phyloP scores from a whole-genome alignment of 2,329 filamentous ascomycete species.

The Trichoderma sp. region DNA sequence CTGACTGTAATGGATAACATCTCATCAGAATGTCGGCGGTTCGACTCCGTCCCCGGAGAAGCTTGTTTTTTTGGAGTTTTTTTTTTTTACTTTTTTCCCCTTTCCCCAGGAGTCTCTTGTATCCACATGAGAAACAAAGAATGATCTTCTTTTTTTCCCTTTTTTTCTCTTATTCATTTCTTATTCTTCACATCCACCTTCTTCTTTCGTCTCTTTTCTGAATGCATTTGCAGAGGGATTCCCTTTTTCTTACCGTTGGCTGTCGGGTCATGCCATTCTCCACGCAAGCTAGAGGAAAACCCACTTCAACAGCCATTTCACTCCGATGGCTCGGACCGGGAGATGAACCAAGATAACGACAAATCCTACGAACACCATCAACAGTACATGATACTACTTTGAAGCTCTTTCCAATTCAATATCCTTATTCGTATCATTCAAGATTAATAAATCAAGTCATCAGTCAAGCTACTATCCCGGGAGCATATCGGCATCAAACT shows the following conservation, averaged over 20 bases:
- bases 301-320: conserved; percentile 8
- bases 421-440: no score
- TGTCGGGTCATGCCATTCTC: not conserved
- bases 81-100: not conserved
- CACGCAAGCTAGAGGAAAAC: not conserved
- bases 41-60: conserved; percentile 33
- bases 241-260: not conserved
- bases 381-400: not conserved
- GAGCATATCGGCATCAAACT: no score
- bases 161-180: not conserved
- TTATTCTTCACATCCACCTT: not conserved
- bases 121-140: no score
- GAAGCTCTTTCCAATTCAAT: no score
- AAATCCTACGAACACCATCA: no score
- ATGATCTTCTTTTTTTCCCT: not conserved
- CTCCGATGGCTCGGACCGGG: not conserved
- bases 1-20: conserved; percentile 35
- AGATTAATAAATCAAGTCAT: no score
- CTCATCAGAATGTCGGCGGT: conserved; percentile 37
- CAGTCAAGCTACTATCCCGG: no score
- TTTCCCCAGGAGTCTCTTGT: no score
- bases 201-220: not conserved
- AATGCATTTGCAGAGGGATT: not conserved
- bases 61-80: not conserved
- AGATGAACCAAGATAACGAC: no score